These are phyloP conservation scores for Arachis monticola DNA, from an alignment of 331 rosid genomes.

Conservation along the genomic window DNA sequence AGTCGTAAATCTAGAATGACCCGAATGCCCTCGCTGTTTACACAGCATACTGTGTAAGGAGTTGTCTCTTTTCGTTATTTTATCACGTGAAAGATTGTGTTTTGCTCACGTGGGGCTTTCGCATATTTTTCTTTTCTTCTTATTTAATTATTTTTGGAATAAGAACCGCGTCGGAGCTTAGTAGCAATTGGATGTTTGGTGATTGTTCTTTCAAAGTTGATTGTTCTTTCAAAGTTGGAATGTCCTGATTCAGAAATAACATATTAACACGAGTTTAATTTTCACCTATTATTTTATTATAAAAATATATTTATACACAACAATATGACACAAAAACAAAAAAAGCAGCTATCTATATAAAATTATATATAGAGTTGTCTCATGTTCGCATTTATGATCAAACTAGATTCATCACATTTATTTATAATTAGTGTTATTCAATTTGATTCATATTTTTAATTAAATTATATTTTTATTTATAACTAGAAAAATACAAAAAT, in stretches of 20 bases:
- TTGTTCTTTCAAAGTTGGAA: constrained; percentile 33
- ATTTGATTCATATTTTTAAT: no score
- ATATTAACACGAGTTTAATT: neutral
- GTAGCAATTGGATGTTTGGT: neutral
- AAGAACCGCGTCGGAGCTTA: constrained; percentile 25
- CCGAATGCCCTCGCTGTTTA: neutral
- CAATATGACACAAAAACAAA: no score
- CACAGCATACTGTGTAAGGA: neutral
- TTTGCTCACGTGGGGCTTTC: constrained; percentile 33
- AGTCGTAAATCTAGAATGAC: neutral
- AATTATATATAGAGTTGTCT: neutral
- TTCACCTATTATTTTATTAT: neutral
- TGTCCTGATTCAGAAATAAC: neutral
- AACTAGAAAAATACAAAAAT: no score
- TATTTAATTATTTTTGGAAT: constrained; percentile 9
- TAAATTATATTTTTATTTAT: no score
- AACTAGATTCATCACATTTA: no score
- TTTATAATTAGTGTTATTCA: no score
- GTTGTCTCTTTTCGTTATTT: constrained; percentile 30
- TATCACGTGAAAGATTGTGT: neutral
- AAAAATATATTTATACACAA: no score
- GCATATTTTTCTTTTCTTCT: neutral
- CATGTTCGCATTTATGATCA: no score
- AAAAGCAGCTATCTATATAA: neutral
- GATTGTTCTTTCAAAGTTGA: constrained; percentile 33